A percentile compares a stretch with the other conserved stretches of the same genome.
Evolutionary conservation across 2,329 filamentous ascomycete species (phyloP).

Genomic region (Exophiala bonariae): DNA sequence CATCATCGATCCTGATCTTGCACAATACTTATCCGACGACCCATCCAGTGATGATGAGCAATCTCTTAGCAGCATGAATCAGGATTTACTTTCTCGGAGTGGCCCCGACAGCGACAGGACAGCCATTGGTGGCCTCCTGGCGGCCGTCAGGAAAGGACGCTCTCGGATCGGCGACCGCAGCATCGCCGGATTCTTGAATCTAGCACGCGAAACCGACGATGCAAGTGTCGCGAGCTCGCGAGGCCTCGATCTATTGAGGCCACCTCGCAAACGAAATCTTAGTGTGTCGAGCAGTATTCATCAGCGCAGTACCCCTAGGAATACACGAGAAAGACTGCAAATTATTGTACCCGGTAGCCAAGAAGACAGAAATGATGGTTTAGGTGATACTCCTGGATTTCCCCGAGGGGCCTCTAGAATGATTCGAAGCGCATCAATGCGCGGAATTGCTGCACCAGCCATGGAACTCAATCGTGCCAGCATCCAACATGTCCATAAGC

Average conservation of each 20-base stretch:
- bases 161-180: slow-evolving; percentile 73
- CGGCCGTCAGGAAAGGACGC: slow-evolving; percentile 73
- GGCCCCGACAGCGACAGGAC: slow-evolving; percentile 71
- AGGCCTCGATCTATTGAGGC: slow-evolving; percentile 61
- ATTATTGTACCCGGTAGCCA: slow-evolving; percentile 35
- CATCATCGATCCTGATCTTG: slow-evolving; percentile 95
- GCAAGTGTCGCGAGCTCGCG: slow-evolving; percentile 64
- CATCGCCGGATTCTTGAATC: slow-evolving; percentile 67
- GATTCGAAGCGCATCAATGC: slow-evolving; percentile 81
- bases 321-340: slow-evolving; percentile 57
- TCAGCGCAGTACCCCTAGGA: slow-evolving; percentile 68
- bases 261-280: slow-evolving; percentile 73
- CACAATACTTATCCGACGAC: slow-evolving; percentile 91
- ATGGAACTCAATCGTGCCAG: slow-evolving; percentile 85
- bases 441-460: slow-evolving; percentile 70
- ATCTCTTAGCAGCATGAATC: slow-evolving; percentile 78
- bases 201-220: slow-evolving; percentile 62
- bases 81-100: slow-evolving; percentile 63
- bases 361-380: slow-evolving; percentile 40
- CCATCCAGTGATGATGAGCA: slow-evolving; percentile 92
- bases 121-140: slow-evolving; percentile 70
- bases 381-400: slow-evolving; percentile 13
- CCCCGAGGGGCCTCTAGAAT: slow-evolving; percentile 48
- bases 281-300: slow-evolving; percentile 79
- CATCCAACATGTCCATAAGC: slow-evolving; percentile 79